A percentile compares a stretch with the other conserved stretches of the same genome.
Evolutionary conservation across 441 rosid genomes (phyloP).

Genomic region (Rhodomyrtus psidioides): DNA sequence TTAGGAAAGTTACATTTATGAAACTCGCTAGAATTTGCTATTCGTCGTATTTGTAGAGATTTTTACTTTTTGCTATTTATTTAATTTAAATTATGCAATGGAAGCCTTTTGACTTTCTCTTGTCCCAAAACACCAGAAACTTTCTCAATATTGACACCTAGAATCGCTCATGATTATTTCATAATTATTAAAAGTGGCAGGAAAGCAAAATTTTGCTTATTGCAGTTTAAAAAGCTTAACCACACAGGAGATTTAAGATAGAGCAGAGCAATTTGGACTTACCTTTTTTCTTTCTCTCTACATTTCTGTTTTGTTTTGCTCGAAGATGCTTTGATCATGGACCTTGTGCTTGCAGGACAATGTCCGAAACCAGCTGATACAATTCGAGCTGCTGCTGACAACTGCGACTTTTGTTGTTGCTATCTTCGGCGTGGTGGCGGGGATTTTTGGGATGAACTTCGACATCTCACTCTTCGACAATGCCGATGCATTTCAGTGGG

Average conservation of each 20-base stretch:
- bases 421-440: conserved; percentile 94
- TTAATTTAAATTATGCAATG: neutral
- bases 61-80: neutral
- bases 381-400: conserved; percentile 86
- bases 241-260: neutral
- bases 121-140: neutral
- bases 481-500: conserved; percentile 82
- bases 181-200: neutral
- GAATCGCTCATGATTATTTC: neutral
- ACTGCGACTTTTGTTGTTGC: conserved; percentile 96
- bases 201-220: neutral
- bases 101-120: neutral
- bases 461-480: conserved; percentile 59
- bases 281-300: neutral
- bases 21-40: neutral
- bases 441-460: conserved; percentile 95
- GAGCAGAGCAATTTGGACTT: neutral
- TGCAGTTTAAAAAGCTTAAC: neutral
- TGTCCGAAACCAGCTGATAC: conserved; percentile 94
- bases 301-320: neutral
- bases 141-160: neutral
- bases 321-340: neutral
- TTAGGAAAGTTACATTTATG: neutral
- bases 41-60: neutral
- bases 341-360: conserved; percentile 57